Base-by-base conservation (phyloP, 129 eudicot genomes). In the Lactuca saligna region DNA sequence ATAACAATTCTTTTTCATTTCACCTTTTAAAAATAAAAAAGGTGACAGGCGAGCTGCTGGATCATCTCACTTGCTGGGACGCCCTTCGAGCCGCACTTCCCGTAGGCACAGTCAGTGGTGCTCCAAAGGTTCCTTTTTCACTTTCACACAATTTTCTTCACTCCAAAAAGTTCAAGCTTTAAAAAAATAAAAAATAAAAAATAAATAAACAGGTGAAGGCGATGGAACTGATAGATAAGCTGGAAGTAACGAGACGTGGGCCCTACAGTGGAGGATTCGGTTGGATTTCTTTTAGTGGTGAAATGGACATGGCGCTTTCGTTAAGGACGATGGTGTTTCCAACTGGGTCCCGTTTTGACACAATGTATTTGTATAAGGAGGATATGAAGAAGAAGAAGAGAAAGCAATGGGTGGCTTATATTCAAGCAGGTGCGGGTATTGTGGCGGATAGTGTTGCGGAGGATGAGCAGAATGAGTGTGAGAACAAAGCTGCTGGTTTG, bases 361-460 rank as follows among this genome's bases (percentile, higher is more conserved):
- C 96, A 29, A 84, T 86, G 86, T 82, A 84, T 55, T 77, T 82
- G 0, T 82, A 88, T 77, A 81, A 82, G 61, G 81, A 86, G 15
- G 86, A 59, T 58, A 56, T 54, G 4, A 84, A 69, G 57, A 83
- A 91, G 12, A 81, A 74, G 25, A 84, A 69, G 57, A 83, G 95
- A 11, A 81, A 74, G 25, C 90, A 92, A 49, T 86, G 98, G 98
- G 78, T 89, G n/a, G 98, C 96, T 31, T 86, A 92, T 77, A 81
- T 92, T 20, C 98, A 92, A 68, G 86, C 98, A 0, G 98, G 98
- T 38, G 98, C 98, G 2, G 98, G 98, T n/a, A 88, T 92, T 55
- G 98, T 92, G 7, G 91, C 96, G 2, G 98, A 88, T 60, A 92
- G 98, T 49, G 82, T 38, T 41, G 89, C 98, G 2, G 86, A 80